Conservation (phyloP, 78 protist genomes). For the Chrysochromulina tobinii region DNA sequence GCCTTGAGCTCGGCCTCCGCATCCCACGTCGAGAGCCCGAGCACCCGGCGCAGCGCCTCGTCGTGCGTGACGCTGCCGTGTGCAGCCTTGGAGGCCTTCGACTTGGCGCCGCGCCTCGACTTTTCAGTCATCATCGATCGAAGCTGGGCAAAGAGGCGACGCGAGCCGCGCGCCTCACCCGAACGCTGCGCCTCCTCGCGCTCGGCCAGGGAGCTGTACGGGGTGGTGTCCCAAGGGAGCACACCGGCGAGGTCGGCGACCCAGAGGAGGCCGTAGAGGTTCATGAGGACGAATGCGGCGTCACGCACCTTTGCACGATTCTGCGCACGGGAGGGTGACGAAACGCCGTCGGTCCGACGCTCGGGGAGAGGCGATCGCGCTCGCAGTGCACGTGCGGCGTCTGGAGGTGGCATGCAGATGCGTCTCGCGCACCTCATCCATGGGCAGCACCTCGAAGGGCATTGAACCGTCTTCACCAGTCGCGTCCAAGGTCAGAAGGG, state of each 20-base stretch:
- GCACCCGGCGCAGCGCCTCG: too few relatives aligned
- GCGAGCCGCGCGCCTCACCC: not conserved
- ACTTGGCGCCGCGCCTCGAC: too few relatives aligned
- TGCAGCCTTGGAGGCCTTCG: too few relatives aligned
- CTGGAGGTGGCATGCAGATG: too few relatives aligned
- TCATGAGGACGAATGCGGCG: not conserved
- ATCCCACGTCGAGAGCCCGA: too few relatives aligned
- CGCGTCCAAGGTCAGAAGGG: not conserved
- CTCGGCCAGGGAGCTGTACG: not conserved
- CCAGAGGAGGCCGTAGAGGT: not conserved
- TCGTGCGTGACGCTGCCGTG: too few relatives aligned
- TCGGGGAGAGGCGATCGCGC: too few relatives aligned
- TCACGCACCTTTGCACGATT: not conserved
- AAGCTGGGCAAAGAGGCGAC: not conserved
- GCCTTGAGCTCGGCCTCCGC: too few relatives aligned
- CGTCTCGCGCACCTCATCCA: not conserved
- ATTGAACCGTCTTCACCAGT: not conserved
- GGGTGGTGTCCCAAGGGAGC: not conserved
- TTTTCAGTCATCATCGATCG: too few relatives aligned
- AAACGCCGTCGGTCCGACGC: too few relatives aligned
- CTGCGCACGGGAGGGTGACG: too few relatives aligned
- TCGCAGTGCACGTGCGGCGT: too few relatives aligned
- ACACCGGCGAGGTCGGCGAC: not conserved
- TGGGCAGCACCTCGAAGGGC: slow-evolving; percentile 1
- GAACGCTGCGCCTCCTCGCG: not conserved